Conservation (phyloP, 2,329 filamentous ascomycete genomes). For the Coniella vitis region DNA sequence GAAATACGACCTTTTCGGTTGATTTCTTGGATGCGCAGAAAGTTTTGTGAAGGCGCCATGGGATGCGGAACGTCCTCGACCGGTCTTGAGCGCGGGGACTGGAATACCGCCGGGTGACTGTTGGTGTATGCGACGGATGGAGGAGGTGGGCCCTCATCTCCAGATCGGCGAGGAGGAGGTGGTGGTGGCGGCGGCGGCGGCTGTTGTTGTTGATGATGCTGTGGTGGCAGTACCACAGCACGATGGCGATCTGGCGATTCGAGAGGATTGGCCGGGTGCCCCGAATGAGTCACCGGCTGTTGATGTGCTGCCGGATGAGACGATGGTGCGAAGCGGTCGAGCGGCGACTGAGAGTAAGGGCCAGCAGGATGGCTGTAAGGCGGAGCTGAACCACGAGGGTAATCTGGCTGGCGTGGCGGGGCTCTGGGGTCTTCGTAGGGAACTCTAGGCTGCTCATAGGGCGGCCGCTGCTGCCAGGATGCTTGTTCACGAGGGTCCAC, state of each 20-base stretch:
- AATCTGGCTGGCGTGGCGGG: conserved; percentile 42
- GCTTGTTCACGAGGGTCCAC: conserved; percentile 34
- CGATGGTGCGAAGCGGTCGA: conserved; percentile 33
- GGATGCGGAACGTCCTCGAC: conserved; percentile 51
- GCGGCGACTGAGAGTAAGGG: conserved; percentile 29
- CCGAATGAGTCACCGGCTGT: conserved; percentile 24
- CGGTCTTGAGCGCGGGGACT: conserved; percentile 34
- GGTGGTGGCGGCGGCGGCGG: conserved; percentile 20
- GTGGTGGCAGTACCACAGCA: conserved; percentile 31
- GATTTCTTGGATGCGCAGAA: conserved; percentile 74
- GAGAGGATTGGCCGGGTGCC: conserved; percentile 30
- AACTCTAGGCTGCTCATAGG: conserved; percentile 36
- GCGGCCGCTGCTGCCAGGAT: conserved; percentile 31
- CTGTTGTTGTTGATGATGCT: conserved; percentile 26
- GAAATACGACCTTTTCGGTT: conserved; percentile 80
- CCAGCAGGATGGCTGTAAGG: conserved; percentile 31
- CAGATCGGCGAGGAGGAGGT: conserved; percentile 33
- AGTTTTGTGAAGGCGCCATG: conserved; percentile 52
- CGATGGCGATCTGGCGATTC: conserved; percentile 46
- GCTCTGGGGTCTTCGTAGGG: conserved; percentile 32
- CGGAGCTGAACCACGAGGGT: conserved; percentile 36
- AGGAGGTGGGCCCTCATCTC: conserved; percentile 43
- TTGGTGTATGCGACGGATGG: conserved; percentile 44
- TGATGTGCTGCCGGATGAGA: conserved; percentile 27
- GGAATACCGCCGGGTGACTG: conserved; percentile 34